phyloP scores from a whole-genome alignment of 441 rosid genomes.

The Populus hybrid region DNA sequence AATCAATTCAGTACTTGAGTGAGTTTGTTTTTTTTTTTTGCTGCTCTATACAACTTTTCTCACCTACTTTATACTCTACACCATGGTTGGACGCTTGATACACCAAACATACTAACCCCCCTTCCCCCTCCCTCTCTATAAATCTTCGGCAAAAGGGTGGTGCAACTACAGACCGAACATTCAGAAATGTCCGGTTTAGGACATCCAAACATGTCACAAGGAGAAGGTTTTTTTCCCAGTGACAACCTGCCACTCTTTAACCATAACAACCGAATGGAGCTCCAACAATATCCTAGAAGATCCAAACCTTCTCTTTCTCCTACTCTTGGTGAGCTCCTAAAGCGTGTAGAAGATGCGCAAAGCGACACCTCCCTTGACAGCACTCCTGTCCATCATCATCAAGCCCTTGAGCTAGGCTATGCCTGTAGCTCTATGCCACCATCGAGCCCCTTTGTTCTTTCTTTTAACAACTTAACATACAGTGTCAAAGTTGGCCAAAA shows the following conservation, averaged over 20 bases:
- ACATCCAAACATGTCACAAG: slow-evolving; percentile 31
- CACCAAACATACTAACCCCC: slow-evolving; percentile 46
- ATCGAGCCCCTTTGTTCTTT: slow-evolving; percentile 56
- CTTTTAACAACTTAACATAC: slow-evolving; percentile 52
- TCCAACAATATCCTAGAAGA: slow-evolving; percentile 30
- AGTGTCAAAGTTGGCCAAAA: slow-evolving; percentile 43
- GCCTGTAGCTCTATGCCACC: slow-evolving; percentile 28
- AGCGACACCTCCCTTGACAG: slow-evolving; percentile 21
- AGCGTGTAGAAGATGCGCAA: slow-evolving; percentile 53
- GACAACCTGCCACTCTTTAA: slow-evolving; percentile 1
- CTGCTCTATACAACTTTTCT: slow-evolving; percentile 31
- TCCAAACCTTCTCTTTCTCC: slow-evolving; percentile 34
- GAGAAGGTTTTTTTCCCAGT: slow-evolving; percentile 1
- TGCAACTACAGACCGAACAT: slow-evolving; percentile 24
- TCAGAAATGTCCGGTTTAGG: slow-evolving; percentile 34
- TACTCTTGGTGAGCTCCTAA: slow-evolving; percentile 60
- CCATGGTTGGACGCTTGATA: slow-evolving; percentile 37
- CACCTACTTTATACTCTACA: slow-evolving; percentile 41
- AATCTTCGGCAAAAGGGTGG: slow-evolving; percentile 25
- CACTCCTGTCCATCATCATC: slow-evolving; percentile 28
- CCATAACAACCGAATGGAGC: slow-evolving; percentile 31
- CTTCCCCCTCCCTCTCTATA: slow-evolving; percentile 30
- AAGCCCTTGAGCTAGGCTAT: slow-evolving; percentile 36
- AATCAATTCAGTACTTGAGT: neutral
- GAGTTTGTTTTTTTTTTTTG: neutral